These are phyloP conservation scores for Termitomyces sp. DNA, from an alignment of 1,284 basidiomycete species.

Conservation along the genomic window DNA sequence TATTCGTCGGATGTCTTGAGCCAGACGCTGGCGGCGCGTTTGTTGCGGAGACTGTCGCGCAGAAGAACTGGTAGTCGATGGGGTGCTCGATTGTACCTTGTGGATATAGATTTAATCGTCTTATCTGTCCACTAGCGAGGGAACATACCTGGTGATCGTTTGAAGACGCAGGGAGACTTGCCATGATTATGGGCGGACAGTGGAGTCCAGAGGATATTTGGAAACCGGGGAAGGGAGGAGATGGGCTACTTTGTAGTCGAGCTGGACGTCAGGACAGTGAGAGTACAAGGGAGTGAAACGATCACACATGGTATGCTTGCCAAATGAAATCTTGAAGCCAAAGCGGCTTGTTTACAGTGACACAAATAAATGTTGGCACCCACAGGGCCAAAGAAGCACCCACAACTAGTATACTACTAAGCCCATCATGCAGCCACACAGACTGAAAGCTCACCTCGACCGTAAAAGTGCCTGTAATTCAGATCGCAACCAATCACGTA, in stretches of 20 bases:
- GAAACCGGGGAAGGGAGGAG: background rate
- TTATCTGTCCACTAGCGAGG: background rate
- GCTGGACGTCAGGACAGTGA: conserved; percentile 6
- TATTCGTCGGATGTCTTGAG: conserved; percentile 1
- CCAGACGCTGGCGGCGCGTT: conserved; percentile 5
- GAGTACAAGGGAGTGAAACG: conserved; percentile 11
- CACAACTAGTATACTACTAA: conserved; percentile 19
- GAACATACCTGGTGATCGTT: background rate
- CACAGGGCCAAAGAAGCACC: conserved; percentile 30
- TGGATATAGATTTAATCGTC: background rate
- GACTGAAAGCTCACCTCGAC: background rate
- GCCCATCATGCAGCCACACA: background rate
- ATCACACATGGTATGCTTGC: conserved; percentile 14
- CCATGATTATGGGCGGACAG: background rate
- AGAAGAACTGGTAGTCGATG: background rate
- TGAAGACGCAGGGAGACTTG: background rate
- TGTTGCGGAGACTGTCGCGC: background rate
- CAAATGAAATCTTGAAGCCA: conserved; percentile 17
- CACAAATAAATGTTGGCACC: conserved; percentile 30
- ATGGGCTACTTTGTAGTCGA: background rate
- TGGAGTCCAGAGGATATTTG: no score
- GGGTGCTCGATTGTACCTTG: background rate
- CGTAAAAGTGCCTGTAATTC: background rate
- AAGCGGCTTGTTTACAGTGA: conserved; percentile 33
- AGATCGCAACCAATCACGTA: background rate